phyloP scores from a whole-genome alignment of 768 basidiomycete genomes.

The Clavulina sp. region DNA sequence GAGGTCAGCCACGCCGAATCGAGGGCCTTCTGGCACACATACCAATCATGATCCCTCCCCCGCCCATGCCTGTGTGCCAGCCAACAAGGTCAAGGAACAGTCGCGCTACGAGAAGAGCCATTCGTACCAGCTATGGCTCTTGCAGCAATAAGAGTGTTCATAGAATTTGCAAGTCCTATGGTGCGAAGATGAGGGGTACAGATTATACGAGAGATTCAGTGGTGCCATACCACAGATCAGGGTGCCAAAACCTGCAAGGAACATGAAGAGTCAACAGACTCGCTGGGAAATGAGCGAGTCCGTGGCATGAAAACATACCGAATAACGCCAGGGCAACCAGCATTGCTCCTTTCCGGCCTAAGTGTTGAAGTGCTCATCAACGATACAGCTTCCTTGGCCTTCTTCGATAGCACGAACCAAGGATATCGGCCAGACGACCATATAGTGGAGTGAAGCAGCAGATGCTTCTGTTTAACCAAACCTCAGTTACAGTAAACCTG shows the following conservation, averaged over 20 bases:
- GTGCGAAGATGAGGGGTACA: no score
- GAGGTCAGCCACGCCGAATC: not conserved
- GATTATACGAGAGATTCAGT: no score
- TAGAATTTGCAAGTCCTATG: no score
- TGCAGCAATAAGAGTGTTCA: constrained; percentile 64
- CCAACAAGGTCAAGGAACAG: no score
- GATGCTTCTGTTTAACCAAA: constrained; percentile 22
- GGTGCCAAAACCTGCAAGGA: constrained; percentile 42
- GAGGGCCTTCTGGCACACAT: no score
- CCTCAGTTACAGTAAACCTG: not conserved
- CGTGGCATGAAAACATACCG: constrained; percentile 29
- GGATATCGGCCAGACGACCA: constrained; percentile 72
- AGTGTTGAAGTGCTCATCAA: constrained; percentile 19
- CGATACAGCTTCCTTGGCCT: not conserved
- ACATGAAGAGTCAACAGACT: not conserved
- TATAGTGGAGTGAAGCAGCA: constrained; percentile 86
- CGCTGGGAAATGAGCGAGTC: constrained; percentile 12
- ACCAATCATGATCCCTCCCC: constrained; percentile 67
- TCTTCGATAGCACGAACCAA: constrained; percentile 30
- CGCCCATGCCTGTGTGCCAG: no score
- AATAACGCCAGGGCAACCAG: constrained; percentile 69
- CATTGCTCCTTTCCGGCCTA: constrained; percentile 67
- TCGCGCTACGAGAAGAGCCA: no score
- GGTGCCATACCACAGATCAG: constrained; percentile 73
- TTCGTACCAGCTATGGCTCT: constrained; percentile 80